Conservation (phyloP, 2,329 filamentous ascomycete genomes). For the Metarhizium brunneum region DNA sequence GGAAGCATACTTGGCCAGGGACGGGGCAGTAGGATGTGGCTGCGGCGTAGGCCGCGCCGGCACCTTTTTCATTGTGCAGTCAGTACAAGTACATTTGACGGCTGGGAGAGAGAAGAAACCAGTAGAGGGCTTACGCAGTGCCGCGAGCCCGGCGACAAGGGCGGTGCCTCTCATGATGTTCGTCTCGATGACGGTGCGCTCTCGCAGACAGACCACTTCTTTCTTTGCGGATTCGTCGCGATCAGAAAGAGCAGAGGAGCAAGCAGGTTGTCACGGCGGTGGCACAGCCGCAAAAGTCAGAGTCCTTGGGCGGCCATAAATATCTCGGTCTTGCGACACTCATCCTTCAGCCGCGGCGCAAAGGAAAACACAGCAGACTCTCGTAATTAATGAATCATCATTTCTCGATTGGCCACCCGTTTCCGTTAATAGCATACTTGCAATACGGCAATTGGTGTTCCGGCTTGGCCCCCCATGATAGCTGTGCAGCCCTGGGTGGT, state of each 20-base stretch:
- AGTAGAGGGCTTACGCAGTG: background rate
- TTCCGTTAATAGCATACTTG: background rate
- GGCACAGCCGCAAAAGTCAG: too few relatives aligned
- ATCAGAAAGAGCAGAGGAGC: too few relatives aligned
- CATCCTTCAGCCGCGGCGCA: too few relatives aligned
- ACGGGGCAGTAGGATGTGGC: conserved; percentile 31
- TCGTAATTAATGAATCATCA: too few relatives aligned
- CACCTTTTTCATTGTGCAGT: background rate
- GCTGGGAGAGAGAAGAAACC: background rate
- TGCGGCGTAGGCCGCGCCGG: conserved; percentile 8
- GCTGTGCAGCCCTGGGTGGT: too few relatives aligned
- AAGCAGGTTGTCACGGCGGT: too few relatives aligned
- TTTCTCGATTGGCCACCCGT: background rate
- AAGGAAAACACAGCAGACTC: too few relatives aligned
- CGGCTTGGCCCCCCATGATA: background rate
- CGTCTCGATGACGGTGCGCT: background rate
- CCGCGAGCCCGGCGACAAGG: background rate
- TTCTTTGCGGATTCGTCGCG: too few relatives aligned
- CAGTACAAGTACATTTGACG: background rate
- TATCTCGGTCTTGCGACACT: too few relatives aligned
- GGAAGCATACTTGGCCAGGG: conserved; percentile 38
- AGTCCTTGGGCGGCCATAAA: too few relatives aligned
- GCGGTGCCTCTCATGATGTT: background rate
- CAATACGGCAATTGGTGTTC: background rate
- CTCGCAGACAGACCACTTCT: too few relatives aligned